Evolutionary conservation across 176 grass and related monocot genomes (phyloP).

Genomic region (Phragmites australis): DNA sequence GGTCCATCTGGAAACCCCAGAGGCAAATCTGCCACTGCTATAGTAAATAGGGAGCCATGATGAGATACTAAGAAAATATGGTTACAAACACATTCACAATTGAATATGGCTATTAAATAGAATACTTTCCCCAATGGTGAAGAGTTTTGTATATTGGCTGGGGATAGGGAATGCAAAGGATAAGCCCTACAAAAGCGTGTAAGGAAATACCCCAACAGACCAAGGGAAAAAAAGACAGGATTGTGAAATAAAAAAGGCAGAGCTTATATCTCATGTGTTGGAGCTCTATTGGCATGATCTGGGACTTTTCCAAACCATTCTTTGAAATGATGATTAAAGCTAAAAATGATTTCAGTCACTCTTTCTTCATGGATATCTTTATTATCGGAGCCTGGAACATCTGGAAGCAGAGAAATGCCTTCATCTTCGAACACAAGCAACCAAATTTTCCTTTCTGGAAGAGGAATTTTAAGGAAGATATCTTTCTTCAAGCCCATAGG

Average conservation of each 20-base stretch:
- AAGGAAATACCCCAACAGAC: constrained; percentile 38
- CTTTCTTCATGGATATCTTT: too few species aligned
- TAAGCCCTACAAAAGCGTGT: constrained; percentile 64
- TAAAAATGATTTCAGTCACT: too few species aligned
- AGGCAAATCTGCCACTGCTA: constrained; percentile 85
- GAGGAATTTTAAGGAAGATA: too few species aligned
- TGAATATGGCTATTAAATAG: constrained; percentile 13
- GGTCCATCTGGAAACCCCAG: constrained; percentile 96
- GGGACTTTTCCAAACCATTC: too few species aligned
- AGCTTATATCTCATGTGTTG: too few species aligned
- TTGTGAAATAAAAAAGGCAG: neutral
- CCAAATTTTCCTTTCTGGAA: too few species aligned
- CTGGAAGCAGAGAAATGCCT: too few species aligned
- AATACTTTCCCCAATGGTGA: constrained; percentile 87
- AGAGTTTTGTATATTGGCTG: constrained; percentile 73
- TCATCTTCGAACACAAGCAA: too few species aligned
- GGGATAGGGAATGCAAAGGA: constrained; percentile 97
- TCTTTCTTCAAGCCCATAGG: too few species aligned
- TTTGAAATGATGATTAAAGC: too few species aligned
- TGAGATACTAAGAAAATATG: constrained; percentile 22
- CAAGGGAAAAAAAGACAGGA: constrained; percentile 19
- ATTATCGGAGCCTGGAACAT: too few species aligned
- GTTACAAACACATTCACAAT: neutral
- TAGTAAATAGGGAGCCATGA: constrained; percentile 27
- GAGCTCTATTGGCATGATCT: too few species aligned